Percentiles rank a stretch among this genome's conserved stretches.
phyloP scores from a whole-genome alignment of 192 early-diverging fungal species.

The Coemansia sp. region DNA sequence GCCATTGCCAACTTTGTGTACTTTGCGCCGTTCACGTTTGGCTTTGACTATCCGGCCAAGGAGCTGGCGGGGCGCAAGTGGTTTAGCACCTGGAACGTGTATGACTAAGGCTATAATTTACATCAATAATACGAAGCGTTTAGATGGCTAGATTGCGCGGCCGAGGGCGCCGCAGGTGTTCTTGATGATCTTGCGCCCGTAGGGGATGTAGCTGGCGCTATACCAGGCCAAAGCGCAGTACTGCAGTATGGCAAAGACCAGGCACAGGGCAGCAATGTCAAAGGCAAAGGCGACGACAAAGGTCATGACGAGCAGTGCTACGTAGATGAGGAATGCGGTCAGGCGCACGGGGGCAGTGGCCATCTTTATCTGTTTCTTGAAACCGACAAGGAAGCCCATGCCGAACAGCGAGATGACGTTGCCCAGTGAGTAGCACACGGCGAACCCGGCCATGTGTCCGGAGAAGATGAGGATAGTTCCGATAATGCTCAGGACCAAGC shows the following conservation, averaged over 20 bases:
- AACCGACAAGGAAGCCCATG: conserved; percentile 86
- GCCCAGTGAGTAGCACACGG: conserved; percentile 84
- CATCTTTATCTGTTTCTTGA: conserved; percentile 80
- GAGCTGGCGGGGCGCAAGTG: conserved; percentile 59
- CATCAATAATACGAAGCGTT: background rate
- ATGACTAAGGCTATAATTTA: conserved; percentile 6
- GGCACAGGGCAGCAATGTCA: conserved; percentile 57
- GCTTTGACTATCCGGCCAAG: conserved; percentile 62
- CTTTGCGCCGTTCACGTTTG: conserved; percentile 80
- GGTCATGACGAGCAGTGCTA: conserved; percentile 62
- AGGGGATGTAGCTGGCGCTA: conserved; percentile 88
- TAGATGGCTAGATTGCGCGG: conserved; percentile 14
- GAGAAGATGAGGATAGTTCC: conserved; percentile 54
- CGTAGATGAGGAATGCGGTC: conserved; percentile 67
- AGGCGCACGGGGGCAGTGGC: conserved; percentile 71
- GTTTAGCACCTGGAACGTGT: conserved; percentile 76
- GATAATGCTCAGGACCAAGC: conserved; percentile 73
- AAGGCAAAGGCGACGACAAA: conserved; percentile 71
- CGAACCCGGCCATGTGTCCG: conserved; percentile 68
- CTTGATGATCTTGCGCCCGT: conserved; percentile 64
- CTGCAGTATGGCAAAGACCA: conserved; percentile 81
- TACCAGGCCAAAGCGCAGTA: conserved; percentile 87
- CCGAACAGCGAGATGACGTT: conserved; percentile 81
- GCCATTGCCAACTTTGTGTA: conserved; percentile 58
- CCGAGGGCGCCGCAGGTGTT: conserved; percentile 53